Evolutionary conservation across 345 rosid genomes (phyloP).

Genomic region (Viola odorata): DNA sequence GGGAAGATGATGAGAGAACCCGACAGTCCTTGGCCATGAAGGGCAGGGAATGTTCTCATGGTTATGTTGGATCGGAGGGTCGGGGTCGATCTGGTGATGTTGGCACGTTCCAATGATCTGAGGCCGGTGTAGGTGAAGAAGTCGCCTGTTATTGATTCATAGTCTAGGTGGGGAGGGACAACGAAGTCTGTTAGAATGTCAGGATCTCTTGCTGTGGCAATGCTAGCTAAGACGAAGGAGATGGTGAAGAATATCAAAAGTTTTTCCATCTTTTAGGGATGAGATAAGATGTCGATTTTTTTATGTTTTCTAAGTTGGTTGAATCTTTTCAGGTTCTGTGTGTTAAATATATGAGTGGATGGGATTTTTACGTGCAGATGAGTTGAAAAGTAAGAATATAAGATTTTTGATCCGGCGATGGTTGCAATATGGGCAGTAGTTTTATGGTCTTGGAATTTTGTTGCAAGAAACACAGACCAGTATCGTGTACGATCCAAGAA

Average conservation of each 20-base stretch:
- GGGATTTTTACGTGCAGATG: no score
- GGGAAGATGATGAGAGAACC: conserved; percentile 12
- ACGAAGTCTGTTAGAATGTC: conserved; percentile 19
- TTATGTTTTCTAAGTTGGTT: no score
- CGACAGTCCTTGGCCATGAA: conserved; percentile 25
- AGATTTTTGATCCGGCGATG: no score
- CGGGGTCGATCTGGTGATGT: conserved; percentile 8
- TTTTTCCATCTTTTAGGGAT: not conserved
- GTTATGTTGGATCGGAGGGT: conserved; percentile 11
- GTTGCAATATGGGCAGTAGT: no score
- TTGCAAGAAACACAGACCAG: no score
- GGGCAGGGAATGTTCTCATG: conserved; percentile 15
- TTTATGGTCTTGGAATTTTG: no score
- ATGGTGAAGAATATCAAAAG: not conserved
- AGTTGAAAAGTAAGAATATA: no score
- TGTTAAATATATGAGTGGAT: no score
- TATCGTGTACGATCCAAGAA: no score
- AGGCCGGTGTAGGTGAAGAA: conserved; percentile 19
- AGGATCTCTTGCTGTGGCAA: conserved; percentile 8
- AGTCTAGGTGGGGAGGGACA: conserved; percentile 21
- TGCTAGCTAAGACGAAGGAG: not conserved
- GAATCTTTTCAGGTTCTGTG: no score
- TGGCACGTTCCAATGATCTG: conserved; percentile 1
- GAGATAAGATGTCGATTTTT: no score
- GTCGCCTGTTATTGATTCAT: conserved; percentile 11